Conservation (phyloP, 1,139 yeast species). For the Casaregolazyma suthepensis region DNA sequence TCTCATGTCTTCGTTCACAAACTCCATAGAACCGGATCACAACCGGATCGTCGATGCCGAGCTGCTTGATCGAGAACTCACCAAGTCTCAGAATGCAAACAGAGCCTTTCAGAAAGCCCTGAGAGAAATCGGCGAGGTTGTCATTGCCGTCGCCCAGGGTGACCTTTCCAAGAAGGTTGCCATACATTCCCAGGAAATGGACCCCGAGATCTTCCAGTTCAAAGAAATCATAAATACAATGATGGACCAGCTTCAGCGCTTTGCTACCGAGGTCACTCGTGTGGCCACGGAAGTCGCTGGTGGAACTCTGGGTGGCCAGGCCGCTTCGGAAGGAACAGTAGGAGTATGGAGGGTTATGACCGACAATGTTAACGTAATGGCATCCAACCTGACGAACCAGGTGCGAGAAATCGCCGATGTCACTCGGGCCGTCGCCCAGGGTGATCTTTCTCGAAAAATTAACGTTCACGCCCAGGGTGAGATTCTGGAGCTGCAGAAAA, state of each 20-base stretch:
- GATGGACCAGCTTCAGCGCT: slow-evolving; percentile 82
- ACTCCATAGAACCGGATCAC: slow-evolving; percentile 32
- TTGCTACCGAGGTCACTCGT: slow-evolving; percentile 76
- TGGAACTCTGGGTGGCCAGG: slow-evolving; percentile 86
- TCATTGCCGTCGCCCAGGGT: slow-evolving; percentile 80
- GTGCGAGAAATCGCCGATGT: slow-evolving; percentile 84
- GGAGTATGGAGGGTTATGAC: slow-evolving; percentile 85
- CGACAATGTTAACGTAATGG: slow-evolving; percentile 84
- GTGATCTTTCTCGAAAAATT: slow-evolving; percentile 69
- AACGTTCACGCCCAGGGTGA: slow-evolving; percentile 85
- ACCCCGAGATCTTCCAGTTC: slow-evolving; percentile 65
- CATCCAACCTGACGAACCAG: slow-evolving; percentile 76
- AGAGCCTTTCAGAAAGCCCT: slow-evolving; percentile 72
- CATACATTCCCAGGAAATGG: slow-evolving; percentile 65
- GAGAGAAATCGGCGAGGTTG: slow-evolving; percentile 74
- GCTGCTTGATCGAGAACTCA: slow-evolving; percentile 38
- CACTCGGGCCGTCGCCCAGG: slow-evolving; percentile 76
- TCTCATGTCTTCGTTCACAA: slow-evolving; percentile 32
- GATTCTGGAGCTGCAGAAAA: slow-evolving; percentile 68
- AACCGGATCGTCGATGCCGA: slow-evolving; percentile 31
- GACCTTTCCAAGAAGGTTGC: slow-evolving; percentile 73
- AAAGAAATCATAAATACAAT: slow-evolving; percentile 77
- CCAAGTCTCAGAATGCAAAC: slow-evolving; percentile 57
- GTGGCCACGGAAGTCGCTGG: slow-evolving; percentile 87
- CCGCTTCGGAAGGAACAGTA: slow-evolving; percentile 73